Percentiles rank a stretch among this genome's conserved stretches.
These are phyloP conservation scores for Entophlyctis luteolus DNA, from an alignment of 192 early-diverging fungal species.

Conservation along the genomic window DNA sequence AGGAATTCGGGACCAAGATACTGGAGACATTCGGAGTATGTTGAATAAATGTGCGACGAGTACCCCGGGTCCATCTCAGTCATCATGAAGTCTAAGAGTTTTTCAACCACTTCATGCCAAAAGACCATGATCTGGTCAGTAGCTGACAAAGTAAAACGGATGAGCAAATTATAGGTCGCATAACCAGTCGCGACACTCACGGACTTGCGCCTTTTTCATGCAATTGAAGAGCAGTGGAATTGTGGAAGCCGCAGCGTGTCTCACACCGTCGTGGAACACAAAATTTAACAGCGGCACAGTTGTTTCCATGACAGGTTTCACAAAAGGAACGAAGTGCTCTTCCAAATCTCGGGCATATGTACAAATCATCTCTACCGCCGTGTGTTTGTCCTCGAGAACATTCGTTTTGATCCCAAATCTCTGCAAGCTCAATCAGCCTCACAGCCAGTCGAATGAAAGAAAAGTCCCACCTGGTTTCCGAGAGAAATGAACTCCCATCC, in stretches of 20 bases:
- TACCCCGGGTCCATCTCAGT: slow-evolving; percentile 80
- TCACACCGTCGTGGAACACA: slow-evolving; percentile 96
- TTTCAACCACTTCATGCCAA: slow-evolving; percentile 72
- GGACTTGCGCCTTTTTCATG: slow-evolving; percentile 36
- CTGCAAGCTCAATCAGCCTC: no score
- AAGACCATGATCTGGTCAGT: slow-evolving; percentile 55
- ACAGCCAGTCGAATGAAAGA: no score
- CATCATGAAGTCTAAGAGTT: slow-evolving; percentile 73
- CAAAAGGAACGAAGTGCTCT: slow-evolving; percentile 82
- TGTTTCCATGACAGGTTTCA: slow-evolving; percentile 76
- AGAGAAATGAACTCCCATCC: slow-evolving; percentile 96
- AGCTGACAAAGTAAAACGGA: slow-evolving; percentile 24
- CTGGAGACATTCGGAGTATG: slow-evolving; percentile 49
- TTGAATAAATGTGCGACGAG: slow-evolving; percentile 70
- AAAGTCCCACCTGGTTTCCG: slow-evolving; percentile 75
- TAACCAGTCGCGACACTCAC: no score
- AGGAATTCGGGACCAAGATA: slow-evolving; percentile 62
- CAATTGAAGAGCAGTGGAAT: slow-evolving; percentile 76
- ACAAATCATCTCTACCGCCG: slow-evolving; percentile 95
- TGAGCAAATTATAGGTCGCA: no score
- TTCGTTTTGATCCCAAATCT: slow-evolving; percentile 94
- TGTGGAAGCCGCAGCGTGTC: slow-evolving; percentile 75
- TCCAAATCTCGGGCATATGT: slow-evolving; percentile 92
- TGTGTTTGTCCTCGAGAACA: slow-evolving; percentile 95
- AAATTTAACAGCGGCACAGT: slow-evolving; percentile 88